phyloP scores from a whole-genome alignment of 1,284 basidiomycete genomes.

The Leccinum proliferum region DNA sequence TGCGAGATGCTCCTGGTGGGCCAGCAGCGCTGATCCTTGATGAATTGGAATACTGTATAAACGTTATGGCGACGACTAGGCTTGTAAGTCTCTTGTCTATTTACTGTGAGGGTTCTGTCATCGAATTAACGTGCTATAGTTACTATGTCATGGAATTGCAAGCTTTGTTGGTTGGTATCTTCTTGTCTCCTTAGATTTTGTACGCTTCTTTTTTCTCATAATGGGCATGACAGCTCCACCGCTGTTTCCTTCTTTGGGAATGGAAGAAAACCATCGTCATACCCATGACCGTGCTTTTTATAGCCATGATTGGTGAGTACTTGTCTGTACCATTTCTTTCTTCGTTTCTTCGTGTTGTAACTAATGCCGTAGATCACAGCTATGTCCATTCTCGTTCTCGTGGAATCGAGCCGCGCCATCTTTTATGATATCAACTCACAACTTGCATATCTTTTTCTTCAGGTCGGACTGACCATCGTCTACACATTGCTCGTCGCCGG shows the following conservation, averaged over 20 bases:
- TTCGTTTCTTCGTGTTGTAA: neutral
- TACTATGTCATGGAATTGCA: conserved; percentile 25
- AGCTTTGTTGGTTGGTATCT: conserved; percentile 13
- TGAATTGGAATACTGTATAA: conserved; percentile 23
- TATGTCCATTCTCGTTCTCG: conserved; percentile 24
- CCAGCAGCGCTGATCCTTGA: conserved; percentile 11
- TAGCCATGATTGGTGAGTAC: conserved; percentile 22
- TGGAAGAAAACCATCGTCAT: conserved; percentile 15
- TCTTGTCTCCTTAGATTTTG: neutral
- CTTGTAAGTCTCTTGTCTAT: conserved; percentile 7
- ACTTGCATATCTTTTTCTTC: conserved; percentile 26
- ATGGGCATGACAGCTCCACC: conserved; percentile 18
- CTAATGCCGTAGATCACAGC: conserved; percentile 8
- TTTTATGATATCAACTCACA: conserved; percentile 24
- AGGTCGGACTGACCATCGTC: conserved; percentile 25
- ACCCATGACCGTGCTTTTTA: conserved; percentile 21
- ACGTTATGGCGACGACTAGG: conserved; percentile 22
- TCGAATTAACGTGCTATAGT: conserved; percentile 2
- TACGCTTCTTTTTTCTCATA: conserved; percentile 3
- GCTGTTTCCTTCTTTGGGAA: conserved; percentile 26
- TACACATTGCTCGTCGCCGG: conserved; percentile 27
- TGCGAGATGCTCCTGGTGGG: conserved; percentile 20
- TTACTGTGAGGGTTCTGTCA: neutral
- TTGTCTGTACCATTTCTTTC: neutral
- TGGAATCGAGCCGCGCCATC: conserved; percentile 13